Conservation (phyloP, 1,139 yeast genomes). For the Nakaseomyces bracarensis region DNA sequence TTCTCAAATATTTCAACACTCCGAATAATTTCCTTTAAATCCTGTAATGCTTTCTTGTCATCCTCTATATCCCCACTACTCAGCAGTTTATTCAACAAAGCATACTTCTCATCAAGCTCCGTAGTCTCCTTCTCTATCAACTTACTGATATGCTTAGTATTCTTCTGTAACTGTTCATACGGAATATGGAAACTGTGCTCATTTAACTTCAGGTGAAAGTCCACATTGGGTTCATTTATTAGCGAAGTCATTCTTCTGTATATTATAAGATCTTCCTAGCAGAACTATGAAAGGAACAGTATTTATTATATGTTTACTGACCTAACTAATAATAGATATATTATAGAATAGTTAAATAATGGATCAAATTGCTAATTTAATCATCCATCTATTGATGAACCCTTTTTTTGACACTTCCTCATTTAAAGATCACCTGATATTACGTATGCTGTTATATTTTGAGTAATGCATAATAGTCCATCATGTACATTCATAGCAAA, state of each 20-base stretch:
- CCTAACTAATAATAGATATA: too few species aligned
- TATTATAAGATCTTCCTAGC: too few species aligned
- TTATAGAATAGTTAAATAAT: too few species aligned
- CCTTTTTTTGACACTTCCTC: too few species aligned
- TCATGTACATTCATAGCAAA: too few species aligned
- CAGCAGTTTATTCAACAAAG: slow-evolving; percentile 37
- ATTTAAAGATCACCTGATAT: too few species aligned
- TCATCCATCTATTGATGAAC: too few species aligned
- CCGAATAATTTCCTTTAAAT: slow-evolving; percentile 34
- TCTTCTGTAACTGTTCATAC: slow-evolving; percentile 49
- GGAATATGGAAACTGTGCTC: slow-evolving; percentile 56
- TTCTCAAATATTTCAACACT: slow-evolving; percentile 43
- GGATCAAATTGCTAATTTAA: too few species aligned
- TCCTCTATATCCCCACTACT: slow-evolving; percentile 33
- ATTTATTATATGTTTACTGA: too few species aligned
- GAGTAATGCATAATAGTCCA: too few species aligned
- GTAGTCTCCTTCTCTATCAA: slow-evolving; percentile 39
- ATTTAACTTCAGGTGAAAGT: slow-evolving; percentile 37
- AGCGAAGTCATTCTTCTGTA: slow-evolving; percentile 16
- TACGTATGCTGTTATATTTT: too few species aligned
- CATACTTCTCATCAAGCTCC: slow-evolving; percentile 34
- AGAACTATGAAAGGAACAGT: too few species aligned
- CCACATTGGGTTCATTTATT: slow-evolving; percentile 34
- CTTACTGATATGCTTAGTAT: slow-evolving; percentile 49
- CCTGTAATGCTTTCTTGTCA: slow-evolving; percentile 22